Base-by-base conservation (phyloP, 2,329 filamentous ascomycete species). In the Fusarium sp. region DNA sequence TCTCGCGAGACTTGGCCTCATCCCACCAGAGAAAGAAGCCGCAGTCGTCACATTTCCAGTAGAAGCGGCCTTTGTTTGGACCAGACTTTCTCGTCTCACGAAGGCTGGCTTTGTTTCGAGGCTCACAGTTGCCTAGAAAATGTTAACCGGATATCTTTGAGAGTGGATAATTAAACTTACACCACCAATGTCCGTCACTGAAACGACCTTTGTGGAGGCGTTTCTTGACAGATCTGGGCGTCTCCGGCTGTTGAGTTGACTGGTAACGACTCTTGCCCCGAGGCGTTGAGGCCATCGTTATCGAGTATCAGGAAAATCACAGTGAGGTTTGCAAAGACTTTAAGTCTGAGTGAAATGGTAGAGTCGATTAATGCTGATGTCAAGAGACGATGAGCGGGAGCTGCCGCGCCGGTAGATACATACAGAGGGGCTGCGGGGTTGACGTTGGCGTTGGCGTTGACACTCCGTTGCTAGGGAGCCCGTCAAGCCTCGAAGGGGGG, bases 21-120 rank as follows among this genome's bases (percentile, higher is more conserved):
- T 86, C 82, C n/a, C 81, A 79, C 82, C 83, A 88, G 24, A 87
- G 73, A 67, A 86, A 88, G 74, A 88, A 86, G 8, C 75, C 63
- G 76, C 86, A 88, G 56, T 80, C 79, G 8, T 79, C 78, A 74
- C 86, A 88, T 11, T 79, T 81, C 78, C 82, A 87, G 75, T 86
- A 88, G 59, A 78, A 80, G 59, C 79, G 82, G 27, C 85, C 85
- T 52, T 82, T 79, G 75, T 86, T 87, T 27, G 70, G 72, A 2
- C 78, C 77, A 5, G 82, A 73, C 66, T 84, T 86, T 60, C 80
- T 82, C 34, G 84, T 83, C 60, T 81, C 79, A n/a, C 80, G 77
- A 38, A 80, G 78, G 11, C 75, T 72, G 8, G 85, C 84, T 29
- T 76, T 78, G 29, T 78, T 76, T 16, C 83, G 85, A 27, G 85